Conservation (phyloP, 352 stramenopile species). For the Phytophthora rubi region DNA sequence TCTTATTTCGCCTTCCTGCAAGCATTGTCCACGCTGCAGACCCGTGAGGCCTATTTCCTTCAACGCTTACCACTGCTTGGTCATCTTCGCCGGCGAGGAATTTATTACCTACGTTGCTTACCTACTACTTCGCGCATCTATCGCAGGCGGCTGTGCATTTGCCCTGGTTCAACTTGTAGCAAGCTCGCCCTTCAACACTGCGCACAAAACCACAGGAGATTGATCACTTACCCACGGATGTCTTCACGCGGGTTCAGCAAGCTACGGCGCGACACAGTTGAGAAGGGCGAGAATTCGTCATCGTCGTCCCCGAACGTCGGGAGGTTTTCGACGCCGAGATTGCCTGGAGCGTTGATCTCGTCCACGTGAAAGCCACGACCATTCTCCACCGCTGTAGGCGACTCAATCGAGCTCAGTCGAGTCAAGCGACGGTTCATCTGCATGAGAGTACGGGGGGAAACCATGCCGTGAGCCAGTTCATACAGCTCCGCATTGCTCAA, state of each 20-base stretch:
- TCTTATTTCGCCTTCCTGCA: conserved; percentile 3
- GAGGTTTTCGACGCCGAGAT: conserved; percentile 37
- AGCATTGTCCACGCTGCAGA: conserved; percentile 10
- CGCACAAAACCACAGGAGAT: not conserved
- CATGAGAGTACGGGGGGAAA: conserved; percentile 74
- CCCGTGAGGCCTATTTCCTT: conserved; percentile 22
- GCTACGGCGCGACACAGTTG: conserved; percentile 40
- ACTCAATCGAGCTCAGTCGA: conserved; percentile 79
- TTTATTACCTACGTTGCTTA: conserved; percentile 18
- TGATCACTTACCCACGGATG: conserved; percentile 41
- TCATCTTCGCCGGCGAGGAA: conserved; percentile 3
- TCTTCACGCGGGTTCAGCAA: conserved; percentile 52
- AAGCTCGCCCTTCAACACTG: not conserved
- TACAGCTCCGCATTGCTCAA: conserved; percentile 82
- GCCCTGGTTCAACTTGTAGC: not conserved
- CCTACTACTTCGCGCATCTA: conserved; percentile 11
- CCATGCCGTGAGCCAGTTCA: conserved; percentile 78
- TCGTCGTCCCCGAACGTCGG: conserved; percentile 40
- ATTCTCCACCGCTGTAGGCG: conserved; percentile 51
- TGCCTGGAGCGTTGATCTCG: conserved; percentile 50
- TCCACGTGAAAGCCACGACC: conserved; percentile 46
- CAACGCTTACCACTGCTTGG: conserved; percentile 11
- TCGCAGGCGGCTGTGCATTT: not conserved
- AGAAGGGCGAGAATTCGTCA: conserved; percentile 44
- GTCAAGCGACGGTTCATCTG: conserved; percentile 70